Evolutionary conservation across 176 grass and related monocot species (phyloP).

Genomic region (bread wheat (Triticum aestivum)): IWGSC_CS_RefSeq_v2.1 NC_057805.1:421194141-421194640

Average conservation of each 20-base stretch:
- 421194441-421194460: slow-evolving; percentile 67
- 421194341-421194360: slow-evolving; percentile 99
- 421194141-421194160: neutral
- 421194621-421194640: neutral
- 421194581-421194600: slow-evolving; percentile 23
- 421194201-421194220: neutral
- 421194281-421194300: neutral
- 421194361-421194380: slow-evolving; percentile 80
- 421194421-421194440: slow-evolving; percentile 82
- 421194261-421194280: neutral
- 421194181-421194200: neutral
- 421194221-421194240: neutral
- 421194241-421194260: neutral
- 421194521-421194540: neutral
- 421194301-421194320: slow-evolving; percentile 68
- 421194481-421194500: slow-evolving; percentile 15
- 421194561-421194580: slow-evolving; percentile 2
- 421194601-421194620: slow-evolving; percentile 4
- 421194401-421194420: slow-evolving; percentile 86
- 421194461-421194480: slow-evolving; percentile 59
- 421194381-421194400: slow-evolving; percentile 82
- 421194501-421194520: slow-evolving; percentile 9
- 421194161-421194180: neutral
- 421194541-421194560: neutral
- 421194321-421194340: slow-evolving; percentile 69